phyloP scores from a whole-genome alignment of 306 rosid genomes.

The Rosa lucieae region DNA sequence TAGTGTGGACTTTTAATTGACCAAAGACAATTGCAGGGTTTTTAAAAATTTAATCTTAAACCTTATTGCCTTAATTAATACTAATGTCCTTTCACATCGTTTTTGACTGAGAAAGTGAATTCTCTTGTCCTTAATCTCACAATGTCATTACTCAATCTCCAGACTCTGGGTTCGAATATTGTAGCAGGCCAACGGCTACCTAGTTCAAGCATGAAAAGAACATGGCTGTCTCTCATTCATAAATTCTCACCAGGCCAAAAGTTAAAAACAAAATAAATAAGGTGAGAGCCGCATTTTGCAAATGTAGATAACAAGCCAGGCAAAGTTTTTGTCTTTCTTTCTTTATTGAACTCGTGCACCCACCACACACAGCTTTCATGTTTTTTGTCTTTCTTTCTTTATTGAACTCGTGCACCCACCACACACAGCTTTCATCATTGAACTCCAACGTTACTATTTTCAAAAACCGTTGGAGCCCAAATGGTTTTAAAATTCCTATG shows the following conservation, averaged over 20 bases:
- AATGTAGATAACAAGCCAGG: conserved; percentile 9
- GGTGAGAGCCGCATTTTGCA: conserved; percentile 5
- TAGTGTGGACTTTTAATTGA: no score
- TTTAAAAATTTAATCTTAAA: no score
- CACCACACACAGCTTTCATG: conserved; percentile 29
- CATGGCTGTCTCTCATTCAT: conserved; percentile 7
- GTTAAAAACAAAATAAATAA: neutral
- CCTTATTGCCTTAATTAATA: no score
- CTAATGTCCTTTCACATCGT: no score
- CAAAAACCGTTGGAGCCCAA: conserved; percentile 79
- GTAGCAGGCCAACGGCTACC: conserved; percentile 25
- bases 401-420: conserved; percentile 29
- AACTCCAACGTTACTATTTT: conserved; percentile 74
- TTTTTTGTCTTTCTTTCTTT: neutral
- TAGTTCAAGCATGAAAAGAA: neutral
- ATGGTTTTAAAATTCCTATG: conserved; percentile 38
- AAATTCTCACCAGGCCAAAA: conserved; percentile 2
- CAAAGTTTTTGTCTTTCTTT: conserved; percentile 7
- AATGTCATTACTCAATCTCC: neutral
- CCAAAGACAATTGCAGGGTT: no score
- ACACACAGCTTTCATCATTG: conserved; percentile 41
- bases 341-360: conserved; percentile 24
- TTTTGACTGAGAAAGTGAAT: no score
- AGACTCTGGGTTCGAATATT: neutral
- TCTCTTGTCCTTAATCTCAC: no score